phyloP scores from a whole-genome alignment of 352 stramenopile genomes.

The Globisporangium alternatum region DNA sequence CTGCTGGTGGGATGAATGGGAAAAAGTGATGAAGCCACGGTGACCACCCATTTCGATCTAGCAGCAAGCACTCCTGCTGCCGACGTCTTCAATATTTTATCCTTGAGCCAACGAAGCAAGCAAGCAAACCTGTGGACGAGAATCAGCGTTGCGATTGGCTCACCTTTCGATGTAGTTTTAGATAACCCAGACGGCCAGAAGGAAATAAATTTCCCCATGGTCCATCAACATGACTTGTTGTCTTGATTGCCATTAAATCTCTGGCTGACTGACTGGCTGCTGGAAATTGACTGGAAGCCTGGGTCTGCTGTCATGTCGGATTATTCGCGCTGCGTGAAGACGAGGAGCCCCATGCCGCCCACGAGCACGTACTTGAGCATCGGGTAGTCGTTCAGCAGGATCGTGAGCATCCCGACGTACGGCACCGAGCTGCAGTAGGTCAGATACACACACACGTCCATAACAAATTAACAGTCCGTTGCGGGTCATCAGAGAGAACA shows the following conservation, averaged over 20 bases:
- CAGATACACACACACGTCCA: slow-evolving; percentile 16
- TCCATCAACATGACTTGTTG: background rate
- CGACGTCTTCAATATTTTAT: background rate
- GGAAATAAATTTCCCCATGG: no score
- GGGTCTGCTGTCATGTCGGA: background rate
- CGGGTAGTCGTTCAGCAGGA: slow-evolving; percentile 99
- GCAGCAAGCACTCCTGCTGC: background rate
- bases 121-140: background rate
- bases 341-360: slow-evolving; percentile 73
- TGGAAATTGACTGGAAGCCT: background rate
- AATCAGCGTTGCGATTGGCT: background rate
- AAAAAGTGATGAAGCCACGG: background rate
- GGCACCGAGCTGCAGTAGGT: slow-evolving; percentile 80
- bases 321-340: slow-evolving; percentile 82
- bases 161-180: slow-evolving; percentile 4
- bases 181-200: background rate
- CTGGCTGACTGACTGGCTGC: background rate
- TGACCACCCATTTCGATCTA: background rate
- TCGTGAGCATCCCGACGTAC: slow-evolving; percentile 99
- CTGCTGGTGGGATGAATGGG: background rate
- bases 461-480: background rate
- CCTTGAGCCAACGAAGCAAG: background rate
- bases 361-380: slow-evolving; percentile 92
- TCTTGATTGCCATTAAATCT: background rate
- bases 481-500: no score